Percentiles rank a stretch among this genome's conserved stretches.
Conservation (phyloP, 306 rosid species). For the Macrotyloma uniflorum region DNA sequence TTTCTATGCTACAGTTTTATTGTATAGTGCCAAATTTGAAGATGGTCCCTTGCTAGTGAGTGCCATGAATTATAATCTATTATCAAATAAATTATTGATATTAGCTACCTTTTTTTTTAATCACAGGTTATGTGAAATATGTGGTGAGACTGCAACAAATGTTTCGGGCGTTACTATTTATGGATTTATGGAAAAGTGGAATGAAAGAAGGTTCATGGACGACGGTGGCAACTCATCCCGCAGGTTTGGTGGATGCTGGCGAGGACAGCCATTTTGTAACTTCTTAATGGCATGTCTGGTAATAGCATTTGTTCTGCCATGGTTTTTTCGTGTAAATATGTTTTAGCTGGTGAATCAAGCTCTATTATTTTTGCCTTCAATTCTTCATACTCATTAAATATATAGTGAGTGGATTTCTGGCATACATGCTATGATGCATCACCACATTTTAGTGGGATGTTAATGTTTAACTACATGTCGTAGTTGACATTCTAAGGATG, state of each 20-base stretch:
- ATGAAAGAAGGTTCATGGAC: conserved; percentile 59
- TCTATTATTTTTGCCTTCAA: conserved; percentile 27
- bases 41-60: background rate
- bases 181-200: conserved; percentile 85
- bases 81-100: conserved; percentile 24
- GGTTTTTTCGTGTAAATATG: conserved; percentile 91
- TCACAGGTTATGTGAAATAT: conserved; percentile 83
- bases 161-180: conserved; percentile 55
- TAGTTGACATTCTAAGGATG: conserved; percentile 23
- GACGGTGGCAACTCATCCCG: conserved; percentile 43
- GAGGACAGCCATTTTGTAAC: conserved; percentile 95
- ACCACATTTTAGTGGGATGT: background rate
- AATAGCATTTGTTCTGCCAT: conserved; percentile 92
- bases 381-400: conserved; percentile 31
- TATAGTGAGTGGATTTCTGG: conserved; percentile 38
- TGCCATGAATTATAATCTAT: conserved; percentile 1
- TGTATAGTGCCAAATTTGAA: background rate
- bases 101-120: conserved; percentile 1
- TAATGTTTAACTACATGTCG: conserved; percentile 16
- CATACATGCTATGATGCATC: conserved; percentile 17
- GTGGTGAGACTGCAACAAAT: conserved; percentile 76
- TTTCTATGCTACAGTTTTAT: background rate
- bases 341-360: conserved; percentile 57
- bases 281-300: conserved; percentile 97
- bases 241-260: conserved; percentile 64